Evolutionary conservation across 169 alveolate species (phyloP), one percentile per base, ranked within the genome.

Genomic region (Plasmodium reichenowi): DNA sequence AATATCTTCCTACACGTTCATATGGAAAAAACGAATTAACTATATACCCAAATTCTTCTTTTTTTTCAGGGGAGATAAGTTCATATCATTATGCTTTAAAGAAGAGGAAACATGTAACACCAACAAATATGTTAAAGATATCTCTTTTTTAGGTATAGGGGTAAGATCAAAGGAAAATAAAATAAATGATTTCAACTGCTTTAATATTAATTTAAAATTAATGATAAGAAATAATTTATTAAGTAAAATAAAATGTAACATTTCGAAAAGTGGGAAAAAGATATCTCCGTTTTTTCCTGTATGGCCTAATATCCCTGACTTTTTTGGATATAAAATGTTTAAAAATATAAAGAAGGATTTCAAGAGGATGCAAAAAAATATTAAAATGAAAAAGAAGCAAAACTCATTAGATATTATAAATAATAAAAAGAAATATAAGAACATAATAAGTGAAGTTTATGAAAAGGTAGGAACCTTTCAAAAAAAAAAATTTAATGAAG

Each of bases 271-370:
- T 32, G 89, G 29, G 4, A 76, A 78, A 29, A 45, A 78, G 45
- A 50, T 58, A 20, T 78, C 89, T 22, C 78, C 89, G 3, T 78
- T 78, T 78, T 78, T 78, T 22, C 89, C 89, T 7, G 76, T 78
- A 43, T 78, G 89, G 76, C 89, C 89, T 0, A 59, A 67, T 22
- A 78, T 48, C 71, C 89, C 89, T 52, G 89, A 78, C 24, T 78
- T 50, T 70, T 78, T 78, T 67, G 89, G 89, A 7, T 78, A 24
- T 71, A 67, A 78, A 59, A 64, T 78, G 1, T 67, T 56, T 32
- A 66, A 45, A 26, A 78, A 78, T 43, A 66, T 78, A 22, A 78
- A 78, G 38, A 78, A 78, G 68, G 89, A 50, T 62, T 50, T 78
- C 26, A 78, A 52, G 43, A 48, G 32, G 22, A 78, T 78, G 13